Base-by-base conservation (phyloP, 345 rosid species). In the Geranium brycei region DNA sequence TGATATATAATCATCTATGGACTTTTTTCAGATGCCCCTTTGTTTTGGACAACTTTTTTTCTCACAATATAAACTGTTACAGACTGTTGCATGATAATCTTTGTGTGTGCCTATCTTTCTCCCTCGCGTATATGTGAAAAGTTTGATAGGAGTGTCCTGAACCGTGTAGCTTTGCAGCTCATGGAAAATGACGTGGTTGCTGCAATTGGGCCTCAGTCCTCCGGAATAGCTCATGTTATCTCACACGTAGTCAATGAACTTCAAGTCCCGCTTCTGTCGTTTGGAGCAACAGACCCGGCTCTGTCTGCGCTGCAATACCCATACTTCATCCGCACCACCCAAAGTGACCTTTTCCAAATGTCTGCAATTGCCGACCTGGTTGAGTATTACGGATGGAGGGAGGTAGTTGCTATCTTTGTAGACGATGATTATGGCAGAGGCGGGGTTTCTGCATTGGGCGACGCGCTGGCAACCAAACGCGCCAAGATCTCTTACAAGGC, bases 201-300 rank as follows among this genome's bases (percentile, higher is more conserved):
- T 19, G 67, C 89, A 62, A 78, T 89, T 17, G 96, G 98, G 28
- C 91, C 98, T 12, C 81, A 79, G 67, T 87, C 95, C 59, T 89
- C 96, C 51, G 75, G 79, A 19, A 77, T 87, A 57, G 98, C 98
- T 73, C 96, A 85, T 70, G 80, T 78, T 69, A 58, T 86, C 66
- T 79, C 95, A 8, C 70, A 70, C 64, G 70, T 87, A 15, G 89
- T 79, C 17, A 81, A 81, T 68, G 82, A 85, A 31, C 84, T 91
- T 53, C 81, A 83, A 57, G 77, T 91, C 60, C 98, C 98, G 19
- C 85, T 84, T 17, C 57, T 91, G 63, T 91, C 98, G 17, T 89
- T 75, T 72, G 91, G 87, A 40, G 92, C 98, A 66, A 89, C 96
- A 62, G 96, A 91, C 76, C 95, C 95, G 16, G 83, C 91, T 67